Base-by-base conservation (phyloP, 1,284 basidiomycete species). In the Fomitopsis palustris region DNA sequence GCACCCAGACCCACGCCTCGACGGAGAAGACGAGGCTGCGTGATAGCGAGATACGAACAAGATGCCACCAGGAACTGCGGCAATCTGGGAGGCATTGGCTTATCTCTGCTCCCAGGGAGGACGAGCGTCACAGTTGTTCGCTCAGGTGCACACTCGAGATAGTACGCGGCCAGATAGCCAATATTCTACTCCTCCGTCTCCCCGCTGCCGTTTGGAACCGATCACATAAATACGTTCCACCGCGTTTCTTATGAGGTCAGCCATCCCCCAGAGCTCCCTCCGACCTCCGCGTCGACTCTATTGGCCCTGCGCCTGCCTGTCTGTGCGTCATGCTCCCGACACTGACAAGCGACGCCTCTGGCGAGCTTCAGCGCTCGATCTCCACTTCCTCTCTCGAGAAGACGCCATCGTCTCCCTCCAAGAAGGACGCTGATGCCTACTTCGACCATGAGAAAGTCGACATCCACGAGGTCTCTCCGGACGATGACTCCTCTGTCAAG, bases 371-470 rank as follows among this genome's bases (percentile, higher is more conserved):
- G 39, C 62, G 58, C 61, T 35, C 58, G 47, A 51, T 59, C 31
- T 61, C 61, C 23, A 27, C 58, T 42, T 59, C 55, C 52, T 66
- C 63, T 16, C 37, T 57, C 23, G 65, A 68, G 62, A 65, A 66
- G 56, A 51, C 8, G 56, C 54, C 56, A 58, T 60, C 41, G 55
- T 58, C 31, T 17, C 55, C 21, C 21, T 41, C 43, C 38, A 56
- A 58, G 37, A 25, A 52, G 45, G 21, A 39, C 53, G 7, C 25
- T 17, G 29, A 53, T 31, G 19, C 19, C 29, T 43, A 43, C 38
- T 17, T 39, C 51, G 60, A 62, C 41, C 64, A 66, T 55, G 68
- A 69, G 60, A 67, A 67, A 59, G 63, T 61, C 43, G 64, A 68
- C 35, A 62, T 68, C 9, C 56, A 53, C 16, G 69, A 67, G 52